Percentiles rank a stretch among this genome's conserved stretches.
phyloP scores from a whole-genome alignment of 139 green algal genomes.

The Marvania coccoides region DNA sequence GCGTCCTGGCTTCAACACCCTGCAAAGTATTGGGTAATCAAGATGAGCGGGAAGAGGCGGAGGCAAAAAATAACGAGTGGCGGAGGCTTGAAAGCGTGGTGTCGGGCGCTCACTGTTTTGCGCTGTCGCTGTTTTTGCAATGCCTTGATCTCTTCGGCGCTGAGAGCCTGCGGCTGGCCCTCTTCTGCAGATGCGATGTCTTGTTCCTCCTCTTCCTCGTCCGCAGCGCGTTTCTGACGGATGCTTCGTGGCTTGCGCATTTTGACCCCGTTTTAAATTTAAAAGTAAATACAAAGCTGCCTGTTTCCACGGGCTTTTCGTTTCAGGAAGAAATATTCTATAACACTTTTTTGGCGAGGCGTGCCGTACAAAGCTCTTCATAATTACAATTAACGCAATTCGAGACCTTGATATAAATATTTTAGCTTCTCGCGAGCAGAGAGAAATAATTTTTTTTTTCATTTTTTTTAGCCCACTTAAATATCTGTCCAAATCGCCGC shows the following conservation, averaged over 20 bases:
- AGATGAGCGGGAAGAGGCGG: not conserved
- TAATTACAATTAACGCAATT: too few relatives aligned
- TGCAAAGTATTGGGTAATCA: not conserved
- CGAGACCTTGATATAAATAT: too few relatives aligned
- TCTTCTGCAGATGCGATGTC: slow-evolving; percentile 1
- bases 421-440: too few relatives aligned
- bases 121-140: slow-evolving; percentile 56
- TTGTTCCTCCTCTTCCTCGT: slow-evolving; percentile 12
- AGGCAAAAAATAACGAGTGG: not conserved
- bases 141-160: slow-evolving; percentile 44
- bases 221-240: slow-evolving; percentile 13
- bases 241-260: slow-evolving; percentile 20
- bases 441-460: too few relatives aligned
- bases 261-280: too few relatives aligned
- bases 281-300: too few relatives aligned
- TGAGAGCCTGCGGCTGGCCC: not conserved
- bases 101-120: slow-evolving; percentile 6
- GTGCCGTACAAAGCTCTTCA: too few relatives aligned
- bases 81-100: not conserved
- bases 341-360: too few relatives aligned
- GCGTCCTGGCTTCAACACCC: slow-evolving; percentile 27
- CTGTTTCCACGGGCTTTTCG: too few relatives aligned
- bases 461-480: too few relatives aligned
- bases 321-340: too few relatives aligned
- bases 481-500: too few relatives aligned